Evolutionary conservation across 345 rosid genomes (phyloP).

Genomic region (Carallia pectinifolia): DNA sequence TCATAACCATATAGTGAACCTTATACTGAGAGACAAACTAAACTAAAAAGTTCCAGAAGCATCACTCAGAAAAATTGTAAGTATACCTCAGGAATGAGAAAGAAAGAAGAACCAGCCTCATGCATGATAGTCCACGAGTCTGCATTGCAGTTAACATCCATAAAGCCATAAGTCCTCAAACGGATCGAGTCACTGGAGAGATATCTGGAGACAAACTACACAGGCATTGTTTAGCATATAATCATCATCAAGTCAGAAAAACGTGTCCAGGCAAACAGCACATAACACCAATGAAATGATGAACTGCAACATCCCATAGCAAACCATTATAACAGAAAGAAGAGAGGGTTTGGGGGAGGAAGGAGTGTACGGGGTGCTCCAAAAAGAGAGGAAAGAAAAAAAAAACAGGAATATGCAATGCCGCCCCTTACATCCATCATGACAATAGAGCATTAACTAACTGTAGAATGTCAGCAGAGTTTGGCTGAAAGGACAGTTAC

Average conservation of each 20-base stretch:
- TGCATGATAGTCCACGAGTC: constrained; percentile 47
- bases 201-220: constrained; percentile 57
- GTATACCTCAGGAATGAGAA: constrained; percentile 79
- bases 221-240: constrained; percentile 33
- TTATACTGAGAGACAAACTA: neutral
- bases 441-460: neutral
- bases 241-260: constrained; percentile 13
- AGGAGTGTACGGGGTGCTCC: too few relatives aligned
- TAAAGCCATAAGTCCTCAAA: constrained; percentile 69
- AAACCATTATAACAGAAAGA: neutral
- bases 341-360: too few relatives aligned
- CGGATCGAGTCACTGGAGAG: constrained; percentile 60
- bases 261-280: neutral
- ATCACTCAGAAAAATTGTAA: constrained; percentile 12
- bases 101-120: constrained; percentile 66
- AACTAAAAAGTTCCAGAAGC: neutral
- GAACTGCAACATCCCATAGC: neutral
- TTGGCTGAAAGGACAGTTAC: neutral
- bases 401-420: too few relatives aligned
- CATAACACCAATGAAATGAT: neutral
- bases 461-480: too few relatives aligned
- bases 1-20: neutral
- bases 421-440: neutral
- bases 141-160: constrained; percentile 46
- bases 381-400: too few relatives aligned